A percentile compares a stretch with the other conserved stretches of the same genome.
Conservation (phyloP, 2,329 filamentous ascomycete genomes). For the Colletotrichum salicis region DNA sequence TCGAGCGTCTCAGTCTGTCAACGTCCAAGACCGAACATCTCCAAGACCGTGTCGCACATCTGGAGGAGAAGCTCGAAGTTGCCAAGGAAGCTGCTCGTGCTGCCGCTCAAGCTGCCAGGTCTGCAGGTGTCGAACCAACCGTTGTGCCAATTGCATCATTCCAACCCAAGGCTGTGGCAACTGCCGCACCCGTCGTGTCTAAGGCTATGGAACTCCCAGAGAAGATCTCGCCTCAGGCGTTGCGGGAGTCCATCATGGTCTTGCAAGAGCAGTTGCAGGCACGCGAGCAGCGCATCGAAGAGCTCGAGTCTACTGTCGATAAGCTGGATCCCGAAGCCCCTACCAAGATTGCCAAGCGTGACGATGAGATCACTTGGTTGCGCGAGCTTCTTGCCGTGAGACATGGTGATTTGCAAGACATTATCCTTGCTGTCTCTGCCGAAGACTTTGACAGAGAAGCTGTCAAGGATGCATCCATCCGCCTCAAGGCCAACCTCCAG, state of each 20-base stretch:
- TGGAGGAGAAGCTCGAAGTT: constrained; percentile 92
- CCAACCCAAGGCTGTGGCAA: constrained; percentile 46
- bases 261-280: constrained; percentile 97
- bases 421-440: constrained; percentile 81
- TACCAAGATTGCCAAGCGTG: constrained; percentile 86
- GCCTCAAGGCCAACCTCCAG: constrained; percentile 91
- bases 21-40: constrained; percentile 87
- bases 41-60: constrained; percentile 83
- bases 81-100: constrained; percentile 87
- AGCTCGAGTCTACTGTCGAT: constrained; percentile 78
- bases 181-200: constrained; percentile 55
- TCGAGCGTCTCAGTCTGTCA: constrained; percentile 83
- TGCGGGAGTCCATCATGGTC: constrained; percentile 95
- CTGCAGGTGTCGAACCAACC: constrained; percentile 56
- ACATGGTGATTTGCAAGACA: constrained; percentile 90
- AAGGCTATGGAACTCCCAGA: constrained; percentile 70
- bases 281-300: constrained; percentile 89
- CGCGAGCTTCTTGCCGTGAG: constrained; percentile 92
- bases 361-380: constrained; percentile 94
- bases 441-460: constrained; percentile 80
- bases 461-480: constrained; percentile 90
- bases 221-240: constrained; percentile 92
- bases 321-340: constrained; percentile 80
- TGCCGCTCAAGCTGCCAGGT: constrained; percentile 79
- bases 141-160: constrained; percentile 42